Evolutionary conservation across 192 early-diverging fungal species (phyloP).

Genomic region (Geosiphon pyriformis): DNA sequence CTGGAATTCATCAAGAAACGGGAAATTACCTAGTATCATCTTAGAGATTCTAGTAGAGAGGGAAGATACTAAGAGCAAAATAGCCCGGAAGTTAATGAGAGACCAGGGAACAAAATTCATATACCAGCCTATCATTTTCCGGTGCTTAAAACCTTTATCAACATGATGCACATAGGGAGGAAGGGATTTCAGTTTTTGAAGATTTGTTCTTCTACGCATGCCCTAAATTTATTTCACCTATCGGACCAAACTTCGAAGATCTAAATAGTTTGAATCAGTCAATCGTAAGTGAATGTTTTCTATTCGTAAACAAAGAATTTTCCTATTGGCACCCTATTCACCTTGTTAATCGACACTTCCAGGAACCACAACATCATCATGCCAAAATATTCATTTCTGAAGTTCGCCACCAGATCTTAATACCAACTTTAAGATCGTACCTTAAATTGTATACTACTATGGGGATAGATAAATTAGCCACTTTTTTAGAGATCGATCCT

Average conservation of each 20-base stretch:
- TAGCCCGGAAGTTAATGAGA: too few relatives aligned
- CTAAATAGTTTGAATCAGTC: conserved; percentile 31
- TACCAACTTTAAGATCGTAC: conserved; percentile 88
- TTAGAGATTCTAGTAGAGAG: too few relatives aligned
- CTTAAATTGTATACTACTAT: conserved; percentile 94
- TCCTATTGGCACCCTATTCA: neutral
- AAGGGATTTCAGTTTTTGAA: conserved; percentile 72
- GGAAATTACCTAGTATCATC: too few relatives aligned
- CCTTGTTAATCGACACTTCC: neutral
- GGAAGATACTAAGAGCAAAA: too few relatives aligned
- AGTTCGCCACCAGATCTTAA: conserved; percentile 75
- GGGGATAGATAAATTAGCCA: conserved; percentile 79
- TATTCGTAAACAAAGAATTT: neutral
- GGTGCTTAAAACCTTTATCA: too few relatives aligned
- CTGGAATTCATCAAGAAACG: too few relatives aligned
- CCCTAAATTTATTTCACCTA: conserved; percentile 94
- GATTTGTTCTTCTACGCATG: conserved; percentile 89
- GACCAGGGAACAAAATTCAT: too few relatives aligned
- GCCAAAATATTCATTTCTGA: conserved; percentile 82
- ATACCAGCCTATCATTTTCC: too few relatives aligned
- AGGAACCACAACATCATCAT: conserved; percentile 75
- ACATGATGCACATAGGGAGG: too few relatives aligned
- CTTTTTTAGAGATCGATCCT: conserved; percentile 80
- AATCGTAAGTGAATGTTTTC: conserved; percentile 7
- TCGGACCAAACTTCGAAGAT: conserved; percentile 79